A percentile compares a stretch with the other conserved stretches of the same genome.
Evolutionary conservation across 108 stramenopile genomes (phyloP).

Genomic region (Skeletonema costatum): DNA sequence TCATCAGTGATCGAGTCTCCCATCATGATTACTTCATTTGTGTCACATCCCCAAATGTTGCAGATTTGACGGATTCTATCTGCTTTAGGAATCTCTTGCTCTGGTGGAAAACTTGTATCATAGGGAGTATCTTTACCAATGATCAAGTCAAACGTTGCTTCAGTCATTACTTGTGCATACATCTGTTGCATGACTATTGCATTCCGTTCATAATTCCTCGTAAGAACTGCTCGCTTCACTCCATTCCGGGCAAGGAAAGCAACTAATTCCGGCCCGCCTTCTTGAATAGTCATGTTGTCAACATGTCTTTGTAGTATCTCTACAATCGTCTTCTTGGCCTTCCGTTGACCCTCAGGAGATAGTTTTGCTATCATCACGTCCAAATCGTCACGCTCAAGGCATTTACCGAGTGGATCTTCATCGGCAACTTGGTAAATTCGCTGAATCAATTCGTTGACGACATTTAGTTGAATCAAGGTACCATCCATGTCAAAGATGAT

Average conservation of each 20-base stretch:
- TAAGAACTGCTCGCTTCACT: slow-evolving; percentile 19
- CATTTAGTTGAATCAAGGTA: slow-evolving; percentile 13
- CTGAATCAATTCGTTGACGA: slow-evolving; percentile 3
- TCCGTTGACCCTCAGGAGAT: neutral
- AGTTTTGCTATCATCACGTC: neutral
- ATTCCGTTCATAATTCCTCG: slow-evolving; percentile 18
- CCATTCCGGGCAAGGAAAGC: slow-evolving; percentile 8
- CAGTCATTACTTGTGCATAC: neutral
- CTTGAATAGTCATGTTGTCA: slow-evolving; percentile 26
- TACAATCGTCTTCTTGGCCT: slow-evolving; percentile 8
- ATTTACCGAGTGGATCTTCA: neutral
- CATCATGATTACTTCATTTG: slow-evolving; percentile 23
- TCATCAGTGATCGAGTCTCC: slow-evolving; percentile 31
- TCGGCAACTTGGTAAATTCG: slow-evolving; percentile 20
- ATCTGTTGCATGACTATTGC: slow-evolving; percentile 14
- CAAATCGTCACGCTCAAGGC: neutral
- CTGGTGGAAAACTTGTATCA: neutral
- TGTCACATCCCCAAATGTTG: slow-evolving; percentile 13
- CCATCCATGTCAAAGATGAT: slow-evolving; percentile 42
- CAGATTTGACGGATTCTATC: slow-evolving; percentile 25
- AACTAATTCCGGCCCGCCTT: slow-evolving; percentile 3
- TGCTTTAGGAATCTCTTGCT: slow-evolving; percentile 14
- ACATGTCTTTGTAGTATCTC: slow-evolving; percentile 15
- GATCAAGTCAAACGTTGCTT: slow-evolving; percentile 13
- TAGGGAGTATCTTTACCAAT: slow-evolving; percentile 5